Evolutionary conservation across 345 rosid species (phyloP), one percentile per base, ranked within the genome.

Genomic region (Camelina hispida): DNA sequence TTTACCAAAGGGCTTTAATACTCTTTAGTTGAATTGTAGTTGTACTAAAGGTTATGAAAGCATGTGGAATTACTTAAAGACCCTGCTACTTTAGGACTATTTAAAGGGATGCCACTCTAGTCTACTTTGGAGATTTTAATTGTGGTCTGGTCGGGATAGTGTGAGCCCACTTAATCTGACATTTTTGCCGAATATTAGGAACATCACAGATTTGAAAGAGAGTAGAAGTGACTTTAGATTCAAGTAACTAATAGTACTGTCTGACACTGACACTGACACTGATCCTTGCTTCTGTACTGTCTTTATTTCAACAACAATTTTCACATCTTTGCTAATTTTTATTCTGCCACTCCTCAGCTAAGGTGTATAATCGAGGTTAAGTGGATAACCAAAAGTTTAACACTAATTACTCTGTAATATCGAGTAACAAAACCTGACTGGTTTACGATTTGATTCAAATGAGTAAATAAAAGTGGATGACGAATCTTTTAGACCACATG

Each of bases 21-120:
- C 65, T 77, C 83, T 61, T 34, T 6, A 68, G 60, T 71, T 30
- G 71, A 13, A 37, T 37, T 12, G 30, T 43, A 13, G 9, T 37
- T 12, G 30, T 43, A 13, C 5, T 43, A 43, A 59, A 35, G 54
- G n/a, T 46, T 47, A n/a, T 18, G 46, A 37, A 61, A 18, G 30
- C 48, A 0, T 46, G 0, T 23, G 7, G 7, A 66, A 74, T 69
- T 53, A 82, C 85, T 15, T 51, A 55, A 67, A 57, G 78, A 84
- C 82, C 84, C 77, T 82, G 68, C 8, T 44, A 71, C 75, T 79
- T 85, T 81, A 44, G 22, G 70, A 56, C 55, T 68, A 82, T 78
- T 83, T 78, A 80, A 77, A 76, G 74, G 6, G 42, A 34, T 68
- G 78, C 83, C 86, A 83, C 14, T 63, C 73, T 40, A 28, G 9